Percentiles rank a stretch among this genome's conserved stretches.
Conservation (phyloP, 2,329 filamentous ascomycete species). For the Cordyceps militaris region DNA sequence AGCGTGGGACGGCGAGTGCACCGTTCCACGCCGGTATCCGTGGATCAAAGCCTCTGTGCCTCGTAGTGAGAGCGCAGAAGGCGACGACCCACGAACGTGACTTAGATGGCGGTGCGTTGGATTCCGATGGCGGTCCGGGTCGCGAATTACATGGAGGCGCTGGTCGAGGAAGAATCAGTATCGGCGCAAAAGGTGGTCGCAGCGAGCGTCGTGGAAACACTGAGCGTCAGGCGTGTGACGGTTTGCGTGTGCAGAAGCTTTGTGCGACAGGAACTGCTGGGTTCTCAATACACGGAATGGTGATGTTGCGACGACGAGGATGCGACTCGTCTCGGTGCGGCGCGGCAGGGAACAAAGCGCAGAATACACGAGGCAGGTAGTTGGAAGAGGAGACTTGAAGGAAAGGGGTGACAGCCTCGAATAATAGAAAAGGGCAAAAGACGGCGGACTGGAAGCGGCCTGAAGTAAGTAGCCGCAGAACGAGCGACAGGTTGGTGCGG, state of each 20-base stretch:
- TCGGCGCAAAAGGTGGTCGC: background rate
- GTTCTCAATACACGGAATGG: background rate
- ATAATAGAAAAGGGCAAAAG: background rate
- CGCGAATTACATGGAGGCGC: constrained; percentile 11
- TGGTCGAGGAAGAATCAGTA: constrained; percentile 1
- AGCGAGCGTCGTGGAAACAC: background rate
- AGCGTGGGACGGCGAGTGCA: constrained; percentile 34
- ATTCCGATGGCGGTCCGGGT: background rate
- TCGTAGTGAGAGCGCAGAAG: constrained; percentile 18
- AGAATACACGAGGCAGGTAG: background rate
- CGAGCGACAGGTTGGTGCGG: constrained; percentile 3
- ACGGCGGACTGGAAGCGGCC: constrained; percentile 1
- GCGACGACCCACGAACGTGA: constrained; percentile 20
- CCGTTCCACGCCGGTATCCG: constrained; percentile 30
- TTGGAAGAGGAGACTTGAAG: background rate
- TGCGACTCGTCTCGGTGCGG: background rate
- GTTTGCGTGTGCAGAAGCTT: background rate
- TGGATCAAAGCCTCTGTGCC: constrained; percentile 24
- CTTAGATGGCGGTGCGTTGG: background rate
- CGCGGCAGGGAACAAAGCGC: background rate
- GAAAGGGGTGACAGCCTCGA: background rate
- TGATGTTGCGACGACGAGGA: background rate
- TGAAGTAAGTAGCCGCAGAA: constrained; percentile 12
- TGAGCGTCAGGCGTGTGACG: background rate
- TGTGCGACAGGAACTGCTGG: constrained; percentile 7